Evolutionary conservation across 306 rosid species (phyloP).

Genomic region (Acacia melanoxylon): DNA sequence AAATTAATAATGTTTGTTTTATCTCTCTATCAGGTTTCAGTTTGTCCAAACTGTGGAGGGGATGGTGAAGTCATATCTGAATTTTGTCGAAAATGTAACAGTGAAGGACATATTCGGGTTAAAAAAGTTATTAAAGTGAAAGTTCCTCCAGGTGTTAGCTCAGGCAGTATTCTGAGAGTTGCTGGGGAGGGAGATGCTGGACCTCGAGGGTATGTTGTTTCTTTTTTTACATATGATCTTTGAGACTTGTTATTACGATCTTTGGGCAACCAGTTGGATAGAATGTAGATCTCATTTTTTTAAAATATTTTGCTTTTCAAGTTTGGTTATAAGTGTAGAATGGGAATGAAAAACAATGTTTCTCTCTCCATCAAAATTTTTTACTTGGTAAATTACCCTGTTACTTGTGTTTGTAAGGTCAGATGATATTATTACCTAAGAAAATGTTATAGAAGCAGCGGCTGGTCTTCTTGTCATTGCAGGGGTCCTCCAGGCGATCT

Average conservation of each 20-base stretch:
- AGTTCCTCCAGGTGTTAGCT: slow-evolving; percentile 91
- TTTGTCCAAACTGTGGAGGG: slow-evolving; percentile 92
- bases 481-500: slow-evolving; percentile 98
- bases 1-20: slow-evolving; percentile 11
- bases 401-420: slow-evolving; percentile 5
- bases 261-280: not conserved
- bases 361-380: slow-evolving; percentile 13
- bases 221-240: slow-evolving; percentile 10
- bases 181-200: slow-evolving; percentile 93
- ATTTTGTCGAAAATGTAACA: slow-evolving; percentile 85
- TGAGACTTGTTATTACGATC: not conserved
- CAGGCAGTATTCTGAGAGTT: slow-evolving; percentile 95
- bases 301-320: not conserved
- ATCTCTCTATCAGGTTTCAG: slow-evolving; percentile 65
- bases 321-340: not conserved
- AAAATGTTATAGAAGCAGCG: slow-evolving; percentile 31
- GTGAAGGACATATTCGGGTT: slow-evolving; percentile 81
- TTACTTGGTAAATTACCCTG: not conserved
- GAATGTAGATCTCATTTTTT: not conserved
- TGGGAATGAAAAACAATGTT: not conserved
- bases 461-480: slow-evolving; percentile 42
- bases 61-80: slow-evolving; percentile 93
- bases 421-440: not conserved
- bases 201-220: slow-evolving; percentile 77
- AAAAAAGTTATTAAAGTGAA: slow-evolving; percentile 91